phyloP scores from a whole-genome alignment of 2,329 filamentous ascomycete genomes.

The Dactylellina drechsleri region DNA sequence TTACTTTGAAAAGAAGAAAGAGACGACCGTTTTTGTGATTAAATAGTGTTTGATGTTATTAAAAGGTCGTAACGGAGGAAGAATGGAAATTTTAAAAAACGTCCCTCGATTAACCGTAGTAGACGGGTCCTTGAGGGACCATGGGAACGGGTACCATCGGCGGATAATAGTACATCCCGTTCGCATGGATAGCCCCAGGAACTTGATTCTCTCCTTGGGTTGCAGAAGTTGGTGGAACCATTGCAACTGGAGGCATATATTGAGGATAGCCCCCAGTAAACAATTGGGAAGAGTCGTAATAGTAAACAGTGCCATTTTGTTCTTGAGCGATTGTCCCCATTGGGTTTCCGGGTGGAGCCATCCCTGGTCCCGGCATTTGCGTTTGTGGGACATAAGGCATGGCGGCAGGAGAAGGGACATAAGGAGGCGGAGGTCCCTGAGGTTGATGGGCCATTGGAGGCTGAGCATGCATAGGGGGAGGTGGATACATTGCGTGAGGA shows the following conservation, averaged over 20 bases:
- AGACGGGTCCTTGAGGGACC: conserved; percentile 73
- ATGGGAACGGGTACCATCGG: conserved; percentile 65
- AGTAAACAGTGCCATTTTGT: conserved; percentile 95
- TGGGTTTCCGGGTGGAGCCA: conserved; percentile 57
- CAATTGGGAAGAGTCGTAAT: conserved; percentile 83
- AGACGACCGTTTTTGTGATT: conserved; percentile 17
- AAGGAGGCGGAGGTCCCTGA: conserved; percentile 59
- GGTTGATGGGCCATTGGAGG: conserved; percentile 59
- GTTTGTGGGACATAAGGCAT: conserved; percentile 59
- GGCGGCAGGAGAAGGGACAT: conserved; percentile 57
- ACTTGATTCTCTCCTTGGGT: conserved; percentile 64
- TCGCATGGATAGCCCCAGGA: conserved; percentile 55
- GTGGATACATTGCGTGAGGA: conserved; percentile 52
- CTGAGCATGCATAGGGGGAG: conserved; percentile 36
- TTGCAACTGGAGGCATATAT: conserved; percentile 64
- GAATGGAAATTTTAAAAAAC: conserved; percentile 2
- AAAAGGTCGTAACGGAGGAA: conserved; percentile 26
- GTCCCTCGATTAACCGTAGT: conserved; percentile 25
- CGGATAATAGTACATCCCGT: conserved; percentile 74
- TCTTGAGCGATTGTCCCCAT: conserved; percentile 75
- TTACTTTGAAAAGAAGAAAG: conserved; percentile 6
- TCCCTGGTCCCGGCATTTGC: conserved; percentile 61
- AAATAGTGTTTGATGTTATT: conserved; percentile 29
- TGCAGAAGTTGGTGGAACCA: conserved; percentile 70
- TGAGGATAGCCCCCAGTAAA: conserved; percentile 71